Evolutionary conservation across 805 yeast genomes (phyloP).

Genomic region (Pichia eremophila): DNA sequence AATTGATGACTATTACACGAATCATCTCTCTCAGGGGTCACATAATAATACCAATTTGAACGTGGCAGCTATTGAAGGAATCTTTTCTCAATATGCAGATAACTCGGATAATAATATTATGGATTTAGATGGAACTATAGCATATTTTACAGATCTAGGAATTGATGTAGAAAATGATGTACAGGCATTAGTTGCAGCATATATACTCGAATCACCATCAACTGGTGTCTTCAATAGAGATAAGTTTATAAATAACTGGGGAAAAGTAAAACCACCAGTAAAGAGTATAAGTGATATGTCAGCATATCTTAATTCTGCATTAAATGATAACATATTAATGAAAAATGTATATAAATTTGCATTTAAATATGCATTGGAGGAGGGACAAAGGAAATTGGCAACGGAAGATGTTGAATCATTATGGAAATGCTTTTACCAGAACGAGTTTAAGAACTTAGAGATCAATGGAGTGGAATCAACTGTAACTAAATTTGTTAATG

Average conservation of each 20-base stretch:
- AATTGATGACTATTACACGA: conserved; percentile 6
- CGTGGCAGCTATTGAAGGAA: conserved; percentile 1
- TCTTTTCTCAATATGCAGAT: conserved; percentile 17
- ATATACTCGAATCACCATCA: conserved; percentile 54
- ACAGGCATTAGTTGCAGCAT: conserved; percentile 60
- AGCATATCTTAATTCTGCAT: conserved; percentile 22
- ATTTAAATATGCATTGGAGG: conserved; percentile 55
- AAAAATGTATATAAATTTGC: conserved; percentile 60
- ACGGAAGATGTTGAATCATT: conserved; percentile 60
- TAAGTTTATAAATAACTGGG: conserved; percentile 54
- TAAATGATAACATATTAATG: conserved; percentile 33
- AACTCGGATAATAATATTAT: conserved; percentile 27
- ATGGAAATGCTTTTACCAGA: conserved; percentile 53
- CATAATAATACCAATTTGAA: not conserved
- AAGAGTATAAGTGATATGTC: conserved; percentile 3
- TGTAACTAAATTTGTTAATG: conserved; percentile 27
- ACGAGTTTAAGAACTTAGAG: not conserved
- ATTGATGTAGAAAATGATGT: conserved; percentile 63
- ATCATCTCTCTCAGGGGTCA: no score
- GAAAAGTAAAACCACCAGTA: conserved; percentile 19
- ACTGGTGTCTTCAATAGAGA: conserved; percentile 50
- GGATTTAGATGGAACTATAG: conserved; percentile 71
- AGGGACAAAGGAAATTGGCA: conserved; percentile 46
- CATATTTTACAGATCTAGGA: conserved; percentile 56
- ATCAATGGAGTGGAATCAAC: conserved; percentile 22